These are phyloP conservation scores for Acanthamoeba divionensis DNA, from an alignment of 208 protist genomes.

Conservation along the genomic window DNA sequence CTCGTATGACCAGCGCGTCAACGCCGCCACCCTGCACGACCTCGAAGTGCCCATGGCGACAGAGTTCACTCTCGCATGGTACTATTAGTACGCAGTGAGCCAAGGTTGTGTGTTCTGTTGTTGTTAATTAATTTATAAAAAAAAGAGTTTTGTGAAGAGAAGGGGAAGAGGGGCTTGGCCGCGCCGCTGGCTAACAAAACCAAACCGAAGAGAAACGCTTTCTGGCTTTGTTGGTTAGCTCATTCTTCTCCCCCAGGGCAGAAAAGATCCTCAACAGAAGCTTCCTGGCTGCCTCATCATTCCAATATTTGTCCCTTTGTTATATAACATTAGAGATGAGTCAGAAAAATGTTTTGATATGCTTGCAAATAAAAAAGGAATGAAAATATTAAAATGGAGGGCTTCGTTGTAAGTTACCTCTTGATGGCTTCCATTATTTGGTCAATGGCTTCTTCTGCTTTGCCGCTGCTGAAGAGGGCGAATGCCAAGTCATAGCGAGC, in stretches of 20 bases:
- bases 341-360: not conserved
- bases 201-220: slow-evolving; percentile 42
- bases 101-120: too few species aligned
- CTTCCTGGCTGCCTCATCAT: slow-evolving; percentile 38
- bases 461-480: not conserved
- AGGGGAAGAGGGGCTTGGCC: too few species aligned
- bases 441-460: slow-evolving; percentile 26
- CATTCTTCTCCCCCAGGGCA: slow-evolving; percentile 23
- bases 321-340: not conserved
- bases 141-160: not conserved
- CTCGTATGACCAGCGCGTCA: not conserved
- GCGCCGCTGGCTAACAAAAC: slow-evolving; percentile 42
- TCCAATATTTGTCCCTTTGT: slow-evolving; percentile 49
- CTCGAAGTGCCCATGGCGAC: not conserved
- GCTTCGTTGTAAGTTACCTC: not conserved
- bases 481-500: slow-evolving; percentile 15
- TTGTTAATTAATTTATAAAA: too few species aligned
- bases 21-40: not conserved
- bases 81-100: not conserved
- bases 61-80: not conserved
- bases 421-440: slow-evolving; percentile 23
- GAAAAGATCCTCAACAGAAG: slow-evolving; percentile 48
- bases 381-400: not conserved
- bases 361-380: not conserved
- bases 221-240: not conserved